Percentiles rank a stretch among this genome's conserved stretches.
These are phyloP conservation scores for Seiridium cupressi DNA, from an alignment of 2,329 filamentous ascomycete genomes.

Conservation along the genomic window DNA sequence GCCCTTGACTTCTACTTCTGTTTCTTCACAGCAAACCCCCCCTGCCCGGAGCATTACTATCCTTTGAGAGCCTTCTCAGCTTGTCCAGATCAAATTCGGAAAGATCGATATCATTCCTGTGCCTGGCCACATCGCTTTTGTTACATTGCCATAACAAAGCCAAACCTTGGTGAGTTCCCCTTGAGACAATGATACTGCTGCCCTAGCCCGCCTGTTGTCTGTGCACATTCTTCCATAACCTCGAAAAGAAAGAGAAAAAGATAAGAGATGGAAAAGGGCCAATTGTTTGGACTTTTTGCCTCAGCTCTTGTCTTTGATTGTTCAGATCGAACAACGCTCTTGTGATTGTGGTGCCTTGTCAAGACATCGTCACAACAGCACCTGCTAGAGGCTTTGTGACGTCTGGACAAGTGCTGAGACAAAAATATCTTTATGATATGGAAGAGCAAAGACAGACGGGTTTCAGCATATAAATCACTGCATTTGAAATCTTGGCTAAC, in stretches of 20 bases:
- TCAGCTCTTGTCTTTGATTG: not conserved
- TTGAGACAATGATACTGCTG: not conserved
- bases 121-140: conserved; percentile 6
- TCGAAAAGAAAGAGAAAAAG: no score
- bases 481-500: conserved; percentile 7
- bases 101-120: not conserved
- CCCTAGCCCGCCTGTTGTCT: not conserved
- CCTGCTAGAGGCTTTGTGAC: not conserved
- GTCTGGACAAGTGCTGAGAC: not conserved
- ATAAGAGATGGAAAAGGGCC: no score
- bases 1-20: conserved; percentile 24
- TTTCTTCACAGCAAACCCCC: conserved; percentile 25
- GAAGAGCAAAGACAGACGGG: not conserved
- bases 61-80: conserved; percentile 28
- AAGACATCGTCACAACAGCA: not conserved
- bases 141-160: conserved; percentile 6
- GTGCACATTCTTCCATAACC: no score
- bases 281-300: not conserved
- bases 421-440: not conserved
- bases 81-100: not conserved
- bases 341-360: not conserved
- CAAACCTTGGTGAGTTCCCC: not conserved
- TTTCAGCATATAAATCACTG: not conserved
- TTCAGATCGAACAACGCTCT: not conserved
- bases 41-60: conserved; percentile 41